Percentiles rank a stretch among this genome's conserved stretches.
Evolutionary conservation across 2,329 filamentous ascomycete genomes (phyloP).

Genomic region (Epichloe sylvatica): DNA sequence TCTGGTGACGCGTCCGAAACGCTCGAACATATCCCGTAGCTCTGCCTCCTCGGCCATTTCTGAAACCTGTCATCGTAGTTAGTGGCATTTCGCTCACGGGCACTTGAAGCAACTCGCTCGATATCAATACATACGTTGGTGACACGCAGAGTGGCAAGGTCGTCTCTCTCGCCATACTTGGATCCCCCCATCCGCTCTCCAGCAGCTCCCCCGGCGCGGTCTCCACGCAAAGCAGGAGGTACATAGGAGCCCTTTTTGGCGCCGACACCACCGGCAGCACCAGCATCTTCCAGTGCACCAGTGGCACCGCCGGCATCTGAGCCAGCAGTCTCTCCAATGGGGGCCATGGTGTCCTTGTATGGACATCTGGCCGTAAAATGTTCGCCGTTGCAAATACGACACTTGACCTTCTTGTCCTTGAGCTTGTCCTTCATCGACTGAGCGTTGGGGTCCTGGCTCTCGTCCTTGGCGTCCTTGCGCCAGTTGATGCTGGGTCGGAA

Average conservation of each 20-base stretch:
- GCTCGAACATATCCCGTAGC: constrained; percentile 93
- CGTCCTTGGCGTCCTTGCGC: constrained; percentile 77
- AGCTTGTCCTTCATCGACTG: constrained; percentile 67
- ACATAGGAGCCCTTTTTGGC: constrained; percentile 75
- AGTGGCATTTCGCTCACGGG: constrained; percentile 13
- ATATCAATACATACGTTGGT: constrained; percentile 66
- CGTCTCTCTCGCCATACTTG: constrained; percentile 88
- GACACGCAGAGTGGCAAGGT: constrained; percentile 88
- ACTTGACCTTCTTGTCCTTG: constrained; percentile 99
- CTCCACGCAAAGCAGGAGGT: constrained; percentile 78
- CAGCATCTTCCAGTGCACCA: constrained; percentile 37
- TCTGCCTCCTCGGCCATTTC: constrained; percentile 95
- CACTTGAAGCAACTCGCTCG: background rate
- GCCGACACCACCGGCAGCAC: constrained; percentile 36
- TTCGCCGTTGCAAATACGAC: constrained; percentile 95
- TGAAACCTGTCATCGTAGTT: constrained; percentile 49
- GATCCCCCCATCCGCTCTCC: constrained; percentile 70
- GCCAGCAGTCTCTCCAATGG: constrained; percentile 47
- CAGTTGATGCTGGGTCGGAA: constrained; percentile 90
- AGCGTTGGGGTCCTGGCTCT: constrained; percentile 59
- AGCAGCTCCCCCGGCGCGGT: constrained; percentile 35
- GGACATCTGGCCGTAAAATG: constrained; percentile 99
- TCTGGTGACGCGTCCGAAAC: constrained; percentile 89
- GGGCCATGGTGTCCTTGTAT: constrained; percentile 99
- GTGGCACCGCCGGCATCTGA: constrained; percentile 37